These are phyloP conservation scores for Ophiocordyceps unilateralis DNA, from an alignment of 2,329 filamentous ascomycete genomes.

Conservation along the genomic window DNA sequence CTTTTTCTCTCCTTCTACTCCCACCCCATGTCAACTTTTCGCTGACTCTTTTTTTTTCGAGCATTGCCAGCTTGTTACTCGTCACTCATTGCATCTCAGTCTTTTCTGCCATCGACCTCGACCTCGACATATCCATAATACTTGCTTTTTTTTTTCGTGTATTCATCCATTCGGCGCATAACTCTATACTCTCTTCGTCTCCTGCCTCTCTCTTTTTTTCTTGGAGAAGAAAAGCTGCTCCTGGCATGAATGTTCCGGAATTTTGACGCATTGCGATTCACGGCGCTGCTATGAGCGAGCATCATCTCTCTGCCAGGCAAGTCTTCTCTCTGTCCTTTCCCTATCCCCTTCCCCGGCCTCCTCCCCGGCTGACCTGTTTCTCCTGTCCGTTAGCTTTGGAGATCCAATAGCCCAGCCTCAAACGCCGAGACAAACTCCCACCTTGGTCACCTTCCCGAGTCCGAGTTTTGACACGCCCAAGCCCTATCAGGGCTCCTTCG, in stretches of 20 bases:
- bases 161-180: neutral
- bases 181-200: neutral
- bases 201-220: neutral
- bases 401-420: conserved; percentile 43
- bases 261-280: conserved; percentile 6
- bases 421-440: conserved; percentile 40
- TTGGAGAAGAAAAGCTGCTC: neutral
- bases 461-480: conserved; percentile 40
- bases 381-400: conserved; percentile 34
- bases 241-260: conserved; percentile 5
- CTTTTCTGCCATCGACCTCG: neutral
- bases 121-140: neutral
- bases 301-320: conserved; percentile 38
- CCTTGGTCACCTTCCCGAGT: conserved; percentile 33
- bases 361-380: conserved; percentile 16
- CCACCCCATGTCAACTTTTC: neutral
- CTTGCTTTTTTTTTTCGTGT: neutral
- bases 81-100: neutral
- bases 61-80: neutral
- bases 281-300: conserved; percentile 44
- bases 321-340: neutral
- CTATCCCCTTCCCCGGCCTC: conserved; percentile 3
- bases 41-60: neutral
- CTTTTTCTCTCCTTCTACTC: neutral
- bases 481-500: conserved; percentile 25